phyloP scores from a whole-genome alignment of 2,329 filamentous ascomycete genomes.

The Sphaerostilbella broomeana region DNA sequence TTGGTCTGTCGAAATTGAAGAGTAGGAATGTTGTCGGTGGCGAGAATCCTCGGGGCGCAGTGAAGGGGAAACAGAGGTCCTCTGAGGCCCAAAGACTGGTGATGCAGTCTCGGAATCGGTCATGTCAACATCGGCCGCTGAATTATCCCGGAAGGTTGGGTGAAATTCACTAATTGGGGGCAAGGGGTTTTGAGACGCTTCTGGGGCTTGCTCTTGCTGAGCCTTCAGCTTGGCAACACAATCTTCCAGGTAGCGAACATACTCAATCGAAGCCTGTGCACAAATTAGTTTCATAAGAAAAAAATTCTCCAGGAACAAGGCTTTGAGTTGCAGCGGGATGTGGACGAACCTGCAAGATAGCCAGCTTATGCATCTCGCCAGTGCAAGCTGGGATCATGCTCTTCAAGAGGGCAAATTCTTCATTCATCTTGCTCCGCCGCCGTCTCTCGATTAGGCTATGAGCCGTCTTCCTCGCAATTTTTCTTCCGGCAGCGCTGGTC shows the following conservation, averaged over 20 bases:
- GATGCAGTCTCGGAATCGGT: slow-evolving; percentile 45
- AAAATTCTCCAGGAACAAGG: no score
- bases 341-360: slow-evolving; percentile 78
- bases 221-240: slow-evolving; percentile 76
- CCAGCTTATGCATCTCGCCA: slow-evolving; percentile 98
- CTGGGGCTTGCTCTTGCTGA: slow-evolving; percentile 34
- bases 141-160: slow-evolving; percentile 35
- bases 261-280: slow-evolving; percentile 83
- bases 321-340: no score
- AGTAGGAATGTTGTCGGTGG: slow-evolving; percentile 46
- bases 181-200: slow-evolving; percentile 24
- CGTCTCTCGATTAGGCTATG: slow-evolving; percentile 91
- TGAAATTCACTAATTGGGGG: slow-evolving; percentile 35
- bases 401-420: slow-evolving; percentile 91
- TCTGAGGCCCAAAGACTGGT: slow-evolving; percentile 37
- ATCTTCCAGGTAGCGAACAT: slow-evolving; percentile 87
- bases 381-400: slow-evolving; percentile 91
- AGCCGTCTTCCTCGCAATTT: slow-evolving; percentile 91
- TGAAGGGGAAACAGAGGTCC: slow-evolving; percentile 48
- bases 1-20: slow-evolving; percentile 46
- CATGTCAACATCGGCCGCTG: slow-evolving; percentile 54
- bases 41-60: slow-evolving; percentile 39
- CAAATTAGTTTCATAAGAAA: not conserved
- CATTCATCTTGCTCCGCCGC: slow-evolving; percentile 94
- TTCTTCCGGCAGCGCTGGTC: slow-evolving; percentile 80